Base-by-base conservation (phyloP, 1,284 basidiomycete genomes). In the Fomitopsis palustris region DNA sequence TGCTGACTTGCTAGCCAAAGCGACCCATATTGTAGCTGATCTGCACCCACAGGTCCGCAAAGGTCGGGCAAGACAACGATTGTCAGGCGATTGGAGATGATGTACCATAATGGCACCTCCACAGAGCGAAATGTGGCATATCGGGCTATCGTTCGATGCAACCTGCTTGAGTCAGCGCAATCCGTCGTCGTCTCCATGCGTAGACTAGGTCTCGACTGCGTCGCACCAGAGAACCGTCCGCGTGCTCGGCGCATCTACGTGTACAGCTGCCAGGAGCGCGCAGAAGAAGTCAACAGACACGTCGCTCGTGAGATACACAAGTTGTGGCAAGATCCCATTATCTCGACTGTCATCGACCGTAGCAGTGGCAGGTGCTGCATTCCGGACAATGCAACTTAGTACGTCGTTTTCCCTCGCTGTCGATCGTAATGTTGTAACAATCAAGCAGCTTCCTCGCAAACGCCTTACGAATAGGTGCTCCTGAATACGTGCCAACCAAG, bases 71-170 rank as follows among this genome's bases (percentile, higher is more conserved):
- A 98, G 78, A 91, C 88, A 6, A 98, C 96, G 0, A 95, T 98
- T 64, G 95, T 98, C 52, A 98, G 98, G 76, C 96, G 98, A 76
- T 98, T 98, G 96, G 98, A 97, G 82, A 98, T 98, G 64, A 96
- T 98, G 61, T 94, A 98, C 74, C 94, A 98, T 74, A 90, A 92
- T 67, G 96, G 96, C 8, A 98, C 95, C 77, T 86, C 87, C 0
- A 75, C n/a, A 76, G 23, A 84, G 92, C 1, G 96, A 98, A 74
- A 83, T 96, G 77, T 90, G 61, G 80, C 86, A 2, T 97, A 87
- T 76, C 82, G 91, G 39, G 83, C 88, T 0, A 88, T 90, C 19
- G 88, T 98, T 51, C 92, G 95, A 82, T 75, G 92, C 80, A 90
- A 90, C 71, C 85, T 95, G 4, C 78, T 96, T 64, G 95, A 96